Conservation (phyloP, 768 basidiomycete species). For the Exsudoporus frostii region DNA sequence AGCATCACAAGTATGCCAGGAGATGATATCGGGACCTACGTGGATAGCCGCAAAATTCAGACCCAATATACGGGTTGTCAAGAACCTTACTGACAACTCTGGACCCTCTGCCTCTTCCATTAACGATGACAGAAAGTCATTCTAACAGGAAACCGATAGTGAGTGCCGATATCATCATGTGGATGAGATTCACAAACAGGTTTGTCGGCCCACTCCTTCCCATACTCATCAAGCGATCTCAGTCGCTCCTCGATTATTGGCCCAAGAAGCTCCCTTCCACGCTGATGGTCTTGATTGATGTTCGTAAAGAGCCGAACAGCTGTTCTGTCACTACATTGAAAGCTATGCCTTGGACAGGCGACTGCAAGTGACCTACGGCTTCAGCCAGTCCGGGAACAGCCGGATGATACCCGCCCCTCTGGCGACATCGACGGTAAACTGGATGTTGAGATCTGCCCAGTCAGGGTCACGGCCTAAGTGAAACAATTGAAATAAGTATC, state of each 20-base stretch:
- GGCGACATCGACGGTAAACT: constrained; percentile 29
- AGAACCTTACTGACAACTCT: constrained; percentile 14
- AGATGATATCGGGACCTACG: neutral
- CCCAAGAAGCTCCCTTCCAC: constrained; percentile 16
- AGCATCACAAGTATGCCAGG: neutral
- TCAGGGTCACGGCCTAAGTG: constrained; percentile 15
- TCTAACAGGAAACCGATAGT: constrained; percentile 9
- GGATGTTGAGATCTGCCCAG: constrained; percentile 30
- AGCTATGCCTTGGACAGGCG: neutral
- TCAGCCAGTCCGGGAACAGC: constrained; percentile 27
- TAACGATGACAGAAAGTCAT: constrained; percentile 33
- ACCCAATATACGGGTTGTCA: constrained; percentile 10
- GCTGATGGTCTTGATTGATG: neutral
- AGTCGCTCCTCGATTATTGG: constrained; percentile 31
- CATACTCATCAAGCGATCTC: constrained; percentile 18
- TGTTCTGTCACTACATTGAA: neutral
- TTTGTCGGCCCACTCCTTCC: constrained; percentile 27
- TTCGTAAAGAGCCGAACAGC: constrained; percentile 11
- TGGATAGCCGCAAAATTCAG: neutral
- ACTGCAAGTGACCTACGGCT: neutral
- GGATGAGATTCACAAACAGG: constrained; percentile 19
- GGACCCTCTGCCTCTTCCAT: constrained; percentile 23
- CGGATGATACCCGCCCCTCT: constrained; percentile 17
- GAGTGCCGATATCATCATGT: neutral
- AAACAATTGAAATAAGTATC: too few relatives aligned